These are phyloP conservation scores for Phellinidium pouzarii DNA, from an alignment of 1,284 basidiomycete species.

Conservation along the genomic window DNA sequence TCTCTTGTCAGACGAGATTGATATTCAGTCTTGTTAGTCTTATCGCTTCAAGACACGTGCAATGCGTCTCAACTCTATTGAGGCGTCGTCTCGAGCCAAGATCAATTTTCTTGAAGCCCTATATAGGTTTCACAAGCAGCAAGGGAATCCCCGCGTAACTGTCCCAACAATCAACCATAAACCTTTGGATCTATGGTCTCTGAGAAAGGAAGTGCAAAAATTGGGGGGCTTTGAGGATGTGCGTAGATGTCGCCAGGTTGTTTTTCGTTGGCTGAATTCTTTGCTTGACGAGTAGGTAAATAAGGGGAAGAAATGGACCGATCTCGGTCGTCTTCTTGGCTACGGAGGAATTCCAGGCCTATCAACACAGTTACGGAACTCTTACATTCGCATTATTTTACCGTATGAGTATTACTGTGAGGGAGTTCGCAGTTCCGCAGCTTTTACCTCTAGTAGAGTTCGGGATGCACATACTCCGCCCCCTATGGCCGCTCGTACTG, in stretches of 20 bases:
- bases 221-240: conserved; percentile 85
- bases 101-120: conserved; percentile 97
- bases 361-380: conserved; percentile 82
- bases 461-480: conserved; percentile 23
- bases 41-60: conserved; percentile 95
- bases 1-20: conserved; percentile 26
- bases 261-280: conserved; percentile 19
- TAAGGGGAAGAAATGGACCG: conserved; percentile 78
- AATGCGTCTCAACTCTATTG: conserved; percentile 93
- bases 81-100: conserved; percentile 94
- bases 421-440: conserved; percentile 61
- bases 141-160: conserved; percentile 79
- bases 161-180: conserved; percentile 92
- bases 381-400: conserved; percentile 85
- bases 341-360: conserved; percentile 78
- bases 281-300: conserved; percentile 48
- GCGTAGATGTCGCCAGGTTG: conserved; percentile 29
- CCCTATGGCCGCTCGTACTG: conserved; percentile 7
- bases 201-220: conserved; percentile 87
- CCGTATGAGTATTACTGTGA: conserved; percentile 92
- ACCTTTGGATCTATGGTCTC: conserved; percentile 86
- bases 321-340: conserved; percentile 75
- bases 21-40: conserved; percentile 39
- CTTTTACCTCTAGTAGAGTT: conserved; percentile 25
- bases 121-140: conserved; percentile 87